phyloP scores from a whole-genome alignment of 2,329 filamentous ascomycete genomes.

The Blumeria graminis region DNA sequence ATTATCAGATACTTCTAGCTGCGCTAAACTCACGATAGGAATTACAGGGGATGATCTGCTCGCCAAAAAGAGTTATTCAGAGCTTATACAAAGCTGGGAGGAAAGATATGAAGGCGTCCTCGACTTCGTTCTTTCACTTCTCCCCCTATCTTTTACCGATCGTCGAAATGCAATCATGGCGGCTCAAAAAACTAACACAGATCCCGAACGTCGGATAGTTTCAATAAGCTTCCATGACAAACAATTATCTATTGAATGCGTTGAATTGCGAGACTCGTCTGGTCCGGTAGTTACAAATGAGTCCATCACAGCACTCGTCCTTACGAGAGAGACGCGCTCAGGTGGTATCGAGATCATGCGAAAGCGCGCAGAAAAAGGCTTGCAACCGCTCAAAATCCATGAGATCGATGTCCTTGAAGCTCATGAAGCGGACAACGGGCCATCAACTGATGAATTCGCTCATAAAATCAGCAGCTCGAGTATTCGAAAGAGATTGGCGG shows the following conservation, averaged over 20 bases:
- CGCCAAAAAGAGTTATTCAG: constrained; percentile 68
- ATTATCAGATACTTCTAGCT: constrained; percentile 17
- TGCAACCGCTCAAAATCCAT: constrained; percentile 53
- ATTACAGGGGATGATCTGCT: constrained; percentile 75
- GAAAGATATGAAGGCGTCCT: constrained; percentile 44
- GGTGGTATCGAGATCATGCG: constrained; percentile 73
- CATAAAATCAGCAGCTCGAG: constrained; percentile 82
- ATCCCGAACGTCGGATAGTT: constrained; percentile 25
- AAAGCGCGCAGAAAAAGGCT: constrained; percentile 52
- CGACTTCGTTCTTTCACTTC: constrained; percentile 46
- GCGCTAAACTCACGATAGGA: constrained; percentile 48
- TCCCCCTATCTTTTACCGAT: constrained; percentile 19
- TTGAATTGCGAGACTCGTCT: constrained; percentile 68
- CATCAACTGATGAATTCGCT: constrained; percentile 36
- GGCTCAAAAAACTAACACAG: constrained; percentile 6
- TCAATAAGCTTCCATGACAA: constrained; percentile 33
- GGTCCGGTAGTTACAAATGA: constrained; percentile 75
- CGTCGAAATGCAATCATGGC: constrained; percentile 16
- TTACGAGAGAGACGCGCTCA: constrained; percentile 67
- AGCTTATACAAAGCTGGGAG: constrained; percentile 61
- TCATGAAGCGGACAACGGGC: constrained; percentile 24
- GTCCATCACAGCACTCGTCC: constrained; percentile 53
- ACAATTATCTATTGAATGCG: constrained; percentile 45
- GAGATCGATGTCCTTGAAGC: constrained; percentile 75
- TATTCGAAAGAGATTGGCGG: constrained; percentile 32